A percentile compares a stretch with the other conserved stretches of the same genome.
Conservation (phyloP, 257 asterid genomes). For the Nemophila menziesii region DNA sequence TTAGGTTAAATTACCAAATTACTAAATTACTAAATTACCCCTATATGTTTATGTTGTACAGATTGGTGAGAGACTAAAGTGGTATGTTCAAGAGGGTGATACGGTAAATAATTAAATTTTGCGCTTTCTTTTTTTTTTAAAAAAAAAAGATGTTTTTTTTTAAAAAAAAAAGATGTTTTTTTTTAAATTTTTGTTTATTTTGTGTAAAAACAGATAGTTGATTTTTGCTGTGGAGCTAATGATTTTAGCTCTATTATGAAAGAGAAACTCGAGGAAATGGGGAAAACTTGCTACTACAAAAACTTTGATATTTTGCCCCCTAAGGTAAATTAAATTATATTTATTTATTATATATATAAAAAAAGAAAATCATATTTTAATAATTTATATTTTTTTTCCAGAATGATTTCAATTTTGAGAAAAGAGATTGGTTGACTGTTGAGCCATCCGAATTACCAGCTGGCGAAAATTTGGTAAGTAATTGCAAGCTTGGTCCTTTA, state of each 20-base stretch:
- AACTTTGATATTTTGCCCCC: constrained; percentile 63
- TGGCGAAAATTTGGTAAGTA: constrained; percentile 72
- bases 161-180: background rate
- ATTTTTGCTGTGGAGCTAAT: constrained; percentile 87
- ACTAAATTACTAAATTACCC: too few species aligned
- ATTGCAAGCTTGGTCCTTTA: constrained; percentile 4
- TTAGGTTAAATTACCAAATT: constrained; percentile 3
- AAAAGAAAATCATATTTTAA: too few species aligned
- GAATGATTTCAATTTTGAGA: constrained; percentile 75
- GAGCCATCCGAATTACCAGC: constrained; percentile 39
- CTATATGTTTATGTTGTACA: constrained; percentile 37
- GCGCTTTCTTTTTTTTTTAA: background rate
- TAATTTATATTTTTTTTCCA: too few species aligned
- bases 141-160: too few species aligned
- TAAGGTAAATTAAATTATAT: constrained; percentile 32
- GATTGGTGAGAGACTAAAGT: constrained; percentile 70
- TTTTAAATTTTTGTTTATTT: background rate
- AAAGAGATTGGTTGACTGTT: constrained; percentile 76
- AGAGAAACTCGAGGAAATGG: constrained; percentile 51
- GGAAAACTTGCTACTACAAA: constrained; percentile 54
- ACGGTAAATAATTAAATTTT: constrained; percentile 34
- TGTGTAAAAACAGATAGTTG: constrained; percentile 62
- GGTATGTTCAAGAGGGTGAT: constrained; percentile 75
- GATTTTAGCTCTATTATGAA: constrained; percentile 85
- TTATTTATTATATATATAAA: too few species aligned